These are phyloP conservation scores for Schizonepeta tenuifolia DNA, from an alignment of 257 asterid species.

Conservation along the genomic window DNA sequence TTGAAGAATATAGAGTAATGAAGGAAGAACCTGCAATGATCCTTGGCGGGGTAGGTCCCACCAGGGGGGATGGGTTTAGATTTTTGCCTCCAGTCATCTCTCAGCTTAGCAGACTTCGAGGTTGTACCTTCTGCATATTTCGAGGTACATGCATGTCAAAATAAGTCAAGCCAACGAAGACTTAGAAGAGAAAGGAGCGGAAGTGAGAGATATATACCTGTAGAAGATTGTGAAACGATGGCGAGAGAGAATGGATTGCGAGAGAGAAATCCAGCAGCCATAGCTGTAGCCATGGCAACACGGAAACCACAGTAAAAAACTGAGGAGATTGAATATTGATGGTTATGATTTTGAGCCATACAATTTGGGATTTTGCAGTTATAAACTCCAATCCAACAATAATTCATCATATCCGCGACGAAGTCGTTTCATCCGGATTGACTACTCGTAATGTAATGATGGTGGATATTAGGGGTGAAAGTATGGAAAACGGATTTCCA, in stretches of 20 bases:
- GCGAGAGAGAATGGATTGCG: conserved; percentile 51
- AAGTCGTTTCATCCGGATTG: too few species aligned
- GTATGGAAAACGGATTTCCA: too few species aligned
- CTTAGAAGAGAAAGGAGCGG: not conserved
- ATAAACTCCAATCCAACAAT: too few species aligned
- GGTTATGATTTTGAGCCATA: too few species aligned
- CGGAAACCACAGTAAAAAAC: not conserved
- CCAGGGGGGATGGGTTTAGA: conserved; percentile 93
- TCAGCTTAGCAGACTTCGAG: conserved; percentile 62
- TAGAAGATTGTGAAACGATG: conserved; percentile 55
- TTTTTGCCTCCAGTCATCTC: conserved; percentile 93
- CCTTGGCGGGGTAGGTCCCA: conserved; percentile 97
- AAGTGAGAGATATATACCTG: conserved; percentile 32
- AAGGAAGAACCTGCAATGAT: conserved; percentile 81
- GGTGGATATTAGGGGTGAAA: too few species aligned
- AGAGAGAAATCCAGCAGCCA: conserved; percentile 53
- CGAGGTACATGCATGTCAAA: not conserved
- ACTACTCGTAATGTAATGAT: too few species aligned
- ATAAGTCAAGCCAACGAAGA: not conserved
- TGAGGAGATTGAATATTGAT: too few species aligned
- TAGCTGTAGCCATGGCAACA: conserved; percentile 50
- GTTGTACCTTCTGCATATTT: conserved; percentile 49
- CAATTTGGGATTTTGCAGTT: too few species aligned
- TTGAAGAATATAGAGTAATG: not conserved
- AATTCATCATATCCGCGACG: too few species aligned